Percentiles rank a stretch among this genome's conserved stretches.
Conservation (phyloP, 305 asterid species). For the Solanum hybrid region DNA sequence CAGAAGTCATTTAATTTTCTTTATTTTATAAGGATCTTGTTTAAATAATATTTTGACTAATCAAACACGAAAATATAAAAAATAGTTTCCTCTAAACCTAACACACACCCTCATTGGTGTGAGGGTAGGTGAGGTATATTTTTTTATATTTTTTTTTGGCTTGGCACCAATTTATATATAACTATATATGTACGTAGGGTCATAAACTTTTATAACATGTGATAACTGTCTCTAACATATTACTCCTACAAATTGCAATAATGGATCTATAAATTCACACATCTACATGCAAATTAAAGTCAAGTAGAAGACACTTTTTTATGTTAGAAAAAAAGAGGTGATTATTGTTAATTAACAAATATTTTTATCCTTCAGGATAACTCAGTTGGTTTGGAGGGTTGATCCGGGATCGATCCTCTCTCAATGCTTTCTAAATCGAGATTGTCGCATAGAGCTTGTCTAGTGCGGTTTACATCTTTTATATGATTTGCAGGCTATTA, state of each 20-base stretch:
- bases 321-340: background rate
- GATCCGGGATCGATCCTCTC: fast-evolving
- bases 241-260: no score
- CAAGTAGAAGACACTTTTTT: background rate
- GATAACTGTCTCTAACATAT: background rate
- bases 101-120: background rate
- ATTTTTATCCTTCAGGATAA: background rate
- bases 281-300: background rate
- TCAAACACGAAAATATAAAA: background rate
- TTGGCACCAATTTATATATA: background rate
- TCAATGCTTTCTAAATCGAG: no score
- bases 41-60: background rate
- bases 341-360: background rate
- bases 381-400: background rate
- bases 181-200: background rate
- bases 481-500: fast-evolving
- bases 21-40: background rate
- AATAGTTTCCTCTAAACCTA: background rate
- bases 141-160: background rate
- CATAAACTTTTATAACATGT: background rate
- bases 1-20: background rate
- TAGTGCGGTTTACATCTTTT: fast-evolving
- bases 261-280: background rate
- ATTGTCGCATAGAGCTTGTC: fast-evolving
- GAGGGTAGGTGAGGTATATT: background rate